Evolutionary conservation across 2,329 filamentous ascomycete species (phyloP), one percentile per base, ranked within the genome.

Genomic region (Trichoderma citrinoviride): DNA sequence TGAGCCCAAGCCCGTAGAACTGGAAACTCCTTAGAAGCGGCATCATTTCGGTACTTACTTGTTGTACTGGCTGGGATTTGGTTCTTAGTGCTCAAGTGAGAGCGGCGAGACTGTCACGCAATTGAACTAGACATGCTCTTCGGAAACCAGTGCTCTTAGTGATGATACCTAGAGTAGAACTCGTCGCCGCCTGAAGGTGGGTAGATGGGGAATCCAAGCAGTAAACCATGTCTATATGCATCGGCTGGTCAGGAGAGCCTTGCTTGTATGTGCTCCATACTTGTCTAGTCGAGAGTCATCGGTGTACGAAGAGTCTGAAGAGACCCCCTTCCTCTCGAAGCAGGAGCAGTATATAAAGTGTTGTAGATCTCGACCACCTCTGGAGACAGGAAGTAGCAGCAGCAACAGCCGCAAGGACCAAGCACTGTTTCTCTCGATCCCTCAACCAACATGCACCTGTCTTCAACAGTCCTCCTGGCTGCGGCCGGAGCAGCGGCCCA

Each of bases 391-490:
- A 15, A 44, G 1, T 15, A 61, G 23, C n/a, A 60, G 17, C 17
- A 47, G 25, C 10, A 27, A 3, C 40, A 41, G 19, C 15, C 37
- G 5, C 55, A 40, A 25, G 10, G 14, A 21, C 14, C 49, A 54
- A 62, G 40, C 14, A 15, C 14, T 37, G 43, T 21, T 46, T 27
- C 19, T 37, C 40, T 46, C 25, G 40, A 46, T n/a, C 33, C 40
- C 14, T 15, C 21, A 37, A 15, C 2, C 50, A 65, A 44, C n/a
- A 55, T 57, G 54, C 61, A 64, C 43, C 44, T 56, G 12, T 41
- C 61, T 23, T 56, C 53, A 17, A 56, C 61, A 14, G 17, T 64
- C n/a, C 60, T 62, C 8, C 40, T 64, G 50, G 61, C 61, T 43
- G 61, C 50, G 41, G 50, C 52, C 21, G 52, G 61, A 29, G 61